A percentile compares a stretch with the other conserved stretches of the same genome.
Conservation (phyloP, 495 filamentous ascomycete species). For the Tuber borchii region DNA sequence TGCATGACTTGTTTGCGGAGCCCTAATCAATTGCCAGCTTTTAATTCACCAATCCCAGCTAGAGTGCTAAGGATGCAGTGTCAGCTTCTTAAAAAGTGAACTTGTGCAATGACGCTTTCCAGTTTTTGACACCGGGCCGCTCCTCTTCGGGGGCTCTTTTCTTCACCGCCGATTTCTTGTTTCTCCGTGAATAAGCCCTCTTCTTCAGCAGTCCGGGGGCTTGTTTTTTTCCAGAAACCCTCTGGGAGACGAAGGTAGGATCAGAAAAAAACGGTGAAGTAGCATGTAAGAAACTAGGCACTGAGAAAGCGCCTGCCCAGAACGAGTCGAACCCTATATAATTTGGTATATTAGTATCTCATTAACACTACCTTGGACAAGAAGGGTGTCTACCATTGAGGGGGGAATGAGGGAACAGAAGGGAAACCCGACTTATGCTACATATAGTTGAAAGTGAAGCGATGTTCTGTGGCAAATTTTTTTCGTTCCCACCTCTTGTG, state of each 20-base stretch:
- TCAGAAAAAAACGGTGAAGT: neutral
- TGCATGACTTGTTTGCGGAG: neutral
- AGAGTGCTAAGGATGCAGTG: neutral
- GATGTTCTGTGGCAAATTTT: neutral
- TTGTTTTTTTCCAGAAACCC: neutral
- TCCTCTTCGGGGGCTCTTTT: neutral
- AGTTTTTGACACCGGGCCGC: neutral
- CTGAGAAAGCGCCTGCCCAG: neutral
- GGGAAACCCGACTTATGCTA: neutral
- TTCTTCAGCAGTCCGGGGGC: neutral
- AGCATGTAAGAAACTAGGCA: neutral
- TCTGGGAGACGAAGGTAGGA: neutral
- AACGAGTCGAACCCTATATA: neutral
- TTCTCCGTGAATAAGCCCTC: neutral
- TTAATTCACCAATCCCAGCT: neutral
- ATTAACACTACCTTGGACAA: neutral
- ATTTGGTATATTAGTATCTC: neutral
- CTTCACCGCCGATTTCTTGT: neutral
- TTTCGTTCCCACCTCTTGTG: neutral
- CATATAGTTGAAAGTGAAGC: slow-evolving; percentile 2
- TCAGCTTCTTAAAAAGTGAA: neutral
- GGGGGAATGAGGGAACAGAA: slow-evolving; percentile 3
- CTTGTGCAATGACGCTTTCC: neutral
- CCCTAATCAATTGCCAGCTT: neutral
- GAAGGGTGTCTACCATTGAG: slow-evolving; percentile 1